These are phyloP conservation scores for Waltergamsia citrina DNA, from an alignment of 2,329 filamentous ascomycete species.

Conservation along the genomic window DNA sequence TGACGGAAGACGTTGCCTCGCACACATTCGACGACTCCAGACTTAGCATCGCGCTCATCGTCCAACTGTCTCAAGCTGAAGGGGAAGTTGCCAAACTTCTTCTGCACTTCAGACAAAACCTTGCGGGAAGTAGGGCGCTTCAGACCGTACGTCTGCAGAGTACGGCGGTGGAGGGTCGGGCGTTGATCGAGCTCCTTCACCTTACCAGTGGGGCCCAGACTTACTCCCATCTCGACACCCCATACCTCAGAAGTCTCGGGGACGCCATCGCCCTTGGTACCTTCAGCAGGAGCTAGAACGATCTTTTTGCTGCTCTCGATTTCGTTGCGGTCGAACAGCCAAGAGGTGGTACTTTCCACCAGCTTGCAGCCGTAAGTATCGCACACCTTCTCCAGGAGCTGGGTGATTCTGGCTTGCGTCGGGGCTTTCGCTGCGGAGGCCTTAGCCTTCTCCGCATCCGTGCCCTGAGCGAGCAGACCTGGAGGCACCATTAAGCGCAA, in stretches of 20 bases:
- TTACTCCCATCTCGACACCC: conserved; percentile 95
- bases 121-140: conserved; percentile 92
- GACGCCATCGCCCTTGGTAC: conserved; percentile 80
- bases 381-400: conserved; percentile 81
- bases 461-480: conserved; percentile 72
- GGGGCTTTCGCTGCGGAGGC: conserved; percentile 73
- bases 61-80: conserved; percentile 96
- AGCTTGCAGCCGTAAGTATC: conserved; percentile 86
- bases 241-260: conserved; percentile 90
- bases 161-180: conserved; percentile 86
- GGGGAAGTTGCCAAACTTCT: conserved; percentile 96
- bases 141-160: conserved; percentile 80
- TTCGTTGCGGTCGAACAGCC: conserved; percentile 93
- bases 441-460: conserved; percentile 94
- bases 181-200: conserved; percentile 86
- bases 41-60: conserved; percentile 94
- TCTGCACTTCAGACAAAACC: conserved; percentile 86
- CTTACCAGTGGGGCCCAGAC: conserved; percentile 84
- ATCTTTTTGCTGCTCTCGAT: conserved; percentile 98
- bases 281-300: conserved; percentile 77
- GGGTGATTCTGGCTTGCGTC: conserved; percentile 78
- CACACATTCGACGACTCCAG: conserved; percentile 89
- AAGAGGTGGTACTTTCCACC: conserved; percentile 96
- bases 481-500: conserved; percentile 85
- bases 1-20: conserved; percentile 85